Base-by-base conservation (phyloP, 1,284 basidiomycete species). In the Malassezia caprae region DNA sequence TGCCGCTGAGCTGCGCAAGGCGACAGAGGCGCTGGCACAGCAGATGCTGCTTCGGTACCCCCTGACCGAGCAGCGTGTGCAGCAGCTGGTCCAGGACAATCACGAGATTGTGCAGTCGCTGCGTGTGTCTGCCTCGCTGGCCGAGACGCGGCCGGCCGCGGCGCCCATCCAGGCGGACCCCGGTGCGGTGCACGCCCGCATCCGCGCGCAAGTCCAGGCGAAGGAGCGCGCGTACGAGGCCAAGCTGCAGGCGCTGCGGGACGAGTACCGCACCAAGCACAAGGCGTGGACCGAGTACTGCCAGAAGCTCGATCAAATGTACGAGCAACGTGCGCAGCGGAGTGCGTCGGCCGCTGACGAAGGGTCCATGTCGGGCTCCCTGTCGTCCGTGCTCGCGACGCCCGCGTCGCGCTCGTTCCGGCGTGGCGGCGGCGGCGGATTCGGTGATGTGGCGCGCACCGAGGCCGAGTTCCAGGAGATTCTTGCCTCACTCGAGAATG, bases 391-490 rank as follows among this genome's bases (percentile, higher is more conserved):
- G n/a, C 28, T 48, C 6, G 19, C 23, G 40, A 56, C 54, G 45
- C 53, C 47, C 13, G 23, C 48, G 3, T 37, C 54, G 42, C 54
- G 54, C 10, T 30, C 35, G 2, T 51, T 37, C 43, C 42, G 54
- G 19, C 54, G 54, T 8, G 49, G 54, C 15, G 48, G 37, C 39
- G 69, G 66, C 5, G 58, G 64, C 12, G 68, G 65, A 13, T 79
- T 89, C 59, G 88, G 89, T 21, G 91, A 96, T 75, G 85, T 88
- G 7, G 90, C 93, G 11, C 83, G 89, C 1, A 90, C 90, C 17
- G 93, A 96, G 75, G 81, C 94, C 53, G 93, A 96, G 78, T 91
- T 96, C 82, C 87, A 96, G 69, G 90, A 91, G 76, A 91, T 96
- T 69, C 84, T 96, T 52, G 89, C 88, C 11, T 90, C 85, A 67